These are phyloP conservation scores for Miamiensis avidus DNA, from an alignment of 169 alveolate genomes.

Conservation along the genomic window DNA sequence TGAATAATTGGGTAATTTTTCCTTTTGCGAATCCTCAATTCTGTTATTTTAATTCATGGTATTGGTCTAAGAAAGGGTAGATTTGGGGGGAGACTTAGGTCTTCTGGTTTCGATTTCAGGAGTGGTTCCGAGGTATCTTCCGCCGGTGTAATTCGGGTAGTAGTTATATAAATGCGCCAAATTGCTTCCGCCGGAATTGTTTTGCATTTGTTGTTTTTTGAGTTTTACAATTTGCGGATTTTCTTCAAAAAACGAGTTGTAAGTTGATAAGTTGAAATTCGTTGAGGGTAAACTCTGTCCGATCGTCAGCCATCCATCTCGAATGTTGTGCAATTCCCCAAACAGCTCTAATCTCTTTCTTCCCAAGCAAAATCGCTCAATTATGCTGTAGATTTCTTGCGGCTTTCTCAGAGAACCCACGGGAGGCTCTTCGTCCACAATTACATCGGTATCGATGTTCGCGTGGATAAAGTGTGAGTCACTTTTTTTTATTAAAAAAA, in stretches of 20 bases:
- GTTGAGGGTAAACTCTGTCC: constrained; percentile 79
- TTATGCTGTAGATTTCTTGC: constrained; percentile 88
- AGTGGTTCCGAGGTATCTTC: constrained; percentile 87
- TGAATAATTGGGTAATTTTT: too few relatives aligned
- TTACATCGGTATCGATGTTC: constrained; percentile 94
- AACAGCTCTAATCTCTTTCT: constrained; percentile 90
- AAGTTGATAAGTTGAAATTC: constrained; percentile 71
- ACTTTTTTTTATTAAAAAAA: background rate
- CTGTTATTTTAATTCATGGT: too few relatives aligned
- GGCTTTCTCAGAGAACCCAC: constrained; percentile 84
- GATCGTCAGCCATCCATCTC: constrained; percentile 91
- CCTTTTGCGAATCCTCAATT: too few relatives aligned
- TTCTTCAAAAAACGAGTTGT: constrained; percentile 80
- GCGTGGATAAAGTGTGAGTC: constrained; percentile 94
- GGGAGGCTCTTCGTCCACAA: constrained; percentile 90
- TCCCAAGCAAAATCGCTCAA: constrained; percentile 93
- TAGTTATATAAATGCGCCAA: constrained; percentile 85
- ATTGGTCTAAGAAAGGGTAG: too few relatives aligned
- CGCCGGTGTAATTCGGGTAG: constrained; percentile 75
- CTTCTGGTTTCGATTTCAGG: constrained; percentile 88
- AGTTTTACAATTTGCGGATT: too few relatives aligned
- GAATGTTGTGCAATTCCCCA: constrained; percentile 87
- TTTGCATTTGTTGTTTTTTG: too few relatives aligned
- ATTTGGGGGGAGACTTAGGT: constrained; percentile 89
- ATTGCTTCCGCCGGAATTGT: too few relatives aligned